Evolutionary conservation across 2,329 filamentous ascomycete genomes (phyloP).

Genomic region (Colletotrichum gloeosporioides): DNA sequence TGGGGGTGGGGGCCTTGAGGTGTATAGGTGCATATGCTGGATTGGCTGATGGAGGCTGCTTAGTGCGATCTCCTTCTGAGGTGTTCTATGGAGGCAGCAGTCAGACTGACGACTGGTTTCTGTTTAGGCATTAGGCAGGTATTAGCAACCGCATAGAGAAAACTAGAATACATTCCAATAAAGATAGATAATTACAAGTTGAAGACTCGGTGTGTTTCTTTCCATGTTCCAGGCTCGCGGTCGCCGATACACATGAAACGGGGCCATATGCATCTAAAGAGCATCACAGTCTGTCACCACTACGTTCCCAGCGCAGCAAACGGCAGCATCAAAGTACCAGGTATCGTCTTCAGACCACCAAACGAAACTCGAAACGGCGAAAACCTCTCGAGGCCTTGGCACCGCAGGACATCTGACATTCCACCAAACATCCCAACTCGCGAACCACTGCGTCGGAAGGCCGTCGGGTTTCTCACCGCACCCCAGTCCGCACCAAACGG

Average conservation of each 20-base stretch:
- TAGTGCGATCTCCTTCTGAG: background rate
- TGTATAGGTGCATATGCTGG: background rate
- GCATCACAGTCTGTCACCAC: constrained; percentile 11
- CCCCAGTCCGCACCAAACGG: background rate
- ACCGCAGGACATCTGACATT: background rate
- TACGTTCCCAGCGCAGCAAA: background rate
- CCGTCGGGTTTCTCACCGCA: background rate
- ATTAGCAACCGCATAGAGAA: accelerated
- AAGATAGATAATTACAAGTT: background rate
- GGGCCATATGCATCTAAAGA: background rate
- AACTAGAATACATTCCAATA: background rate
- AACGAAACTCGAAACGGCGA: background rate
- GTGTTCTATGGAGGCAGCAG: background rate
- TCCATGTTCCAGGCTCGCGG: background rate
- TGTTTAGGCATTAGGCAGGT: background rate
- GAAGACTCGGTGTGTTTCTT: background rate
- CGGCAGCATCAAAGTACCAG: background rate
- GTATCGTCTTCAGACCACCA: background rate
- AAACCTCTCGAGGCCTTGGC: background rate
- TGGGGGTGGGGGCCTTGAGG: constrained; percentile 10
- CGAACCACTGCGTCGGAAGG: background rate
- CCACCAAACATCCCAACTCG: background rate
- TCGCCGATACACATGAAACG: background rate
- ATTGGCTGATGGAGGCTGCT: background rate
- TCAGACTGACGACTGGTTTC: background rate